A percentile compares a stretch with the other conserved stretches of the same genome.
Conservation (phyloP, 2,329 filamentous ascomycete species). For the Epichloe sylvatica region DNA sequence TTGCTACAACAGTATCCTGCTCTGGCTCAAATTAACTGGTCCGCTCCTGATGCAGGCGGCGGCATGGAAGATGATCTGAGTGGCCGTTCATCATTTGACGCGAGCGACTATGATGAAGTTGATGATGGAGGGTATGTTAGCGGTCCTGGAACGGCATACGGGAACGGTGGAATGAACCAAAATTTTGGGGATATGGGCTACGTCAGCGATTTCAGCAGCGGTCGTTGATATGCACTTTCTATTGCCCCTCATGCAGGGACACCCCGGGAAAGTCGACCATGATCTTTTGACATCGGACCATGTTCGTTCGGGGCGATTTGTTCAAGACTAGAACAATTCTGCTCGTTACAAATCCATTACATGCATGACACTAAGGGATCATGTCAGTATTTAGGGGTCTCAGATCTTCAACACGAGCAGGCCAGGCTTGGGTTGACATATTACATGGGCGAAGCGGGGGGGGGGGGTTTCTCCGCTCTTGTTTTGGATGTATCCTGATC, state of each 20-base stretch:
- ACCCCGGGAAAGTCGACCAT: not conserved
- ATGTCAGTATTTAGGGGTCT: too few species aligned
- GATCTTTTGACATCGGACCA: too few species aligned
- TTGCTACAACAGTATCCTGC: conserved; percentile 86
- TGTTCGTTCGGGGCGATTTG: not conserved
- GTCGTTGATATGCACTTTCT: conserved; percentile 10
- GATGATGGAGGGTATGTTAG: conserved; percentile 58
- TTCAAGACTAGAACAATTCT: not conserved
- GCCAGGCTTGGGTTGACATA: too few species aligned
- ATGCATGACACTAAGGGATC: too few species aligned
- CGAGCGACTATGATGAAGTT: conserved; percentile 61
- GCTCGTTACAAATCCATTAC: too few species aligned
- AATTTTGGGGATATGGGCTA: conserved; percentile 39
- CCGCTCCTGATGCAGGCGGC: conserved; percentile 48
- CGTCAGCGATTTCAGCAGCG: conserved; percentile 38
- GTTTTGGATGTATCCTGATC: too few species aligned
- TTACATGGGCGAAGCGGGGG: too few species aligned
- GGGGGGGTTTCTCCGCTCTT: not conserved
- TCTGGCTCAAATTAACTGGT: conserved; percentile 82
- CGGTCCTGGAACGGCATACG: conserved; percentile 45
- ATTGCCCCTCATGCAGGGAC: not conserved
- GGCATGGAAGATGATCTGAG: conserved; percentile 63
- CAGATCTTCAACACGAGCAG: too few species aligned
- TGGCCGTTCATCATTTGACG: conserved; percentile 69
- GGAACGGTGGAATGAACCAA: conserved; percentile 41